Percentiles rank a stretch among this genome's conserved stretches.
Conservation (phyloP, 805 yeast species). For the Teunomyces panamensis region DNA sequence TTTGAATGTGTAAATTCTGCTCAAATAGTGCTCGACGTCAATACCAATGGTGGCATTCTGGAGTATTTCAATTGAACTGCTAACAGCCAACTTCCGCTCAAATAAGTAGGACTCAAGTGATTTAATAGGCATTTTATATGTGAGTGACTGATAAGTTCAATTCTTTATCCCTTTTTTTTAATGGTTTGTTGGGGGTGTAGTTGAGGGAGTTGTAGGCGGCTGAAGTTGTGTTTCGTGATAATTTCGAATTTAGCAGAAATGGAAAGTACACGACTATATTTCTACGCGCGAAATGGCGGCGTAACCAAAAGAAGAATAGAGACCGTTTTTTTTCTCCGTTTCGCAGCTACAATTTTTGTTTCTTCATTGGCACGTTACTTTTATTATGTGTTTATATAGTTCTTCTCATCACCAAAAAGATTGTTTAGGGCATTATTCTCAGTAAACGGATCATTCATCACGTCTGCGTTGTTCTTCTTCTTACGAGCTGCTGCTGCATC, state of each 20-base stretch:
- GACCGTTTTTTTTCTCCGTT: no score
- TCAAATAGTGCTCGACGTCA: slow-evolving; percentile 76
- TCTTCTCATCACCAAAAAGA: slow-evolving; percentile 49
- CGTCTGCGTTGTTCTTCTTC: slow-evolving; percentile 47
- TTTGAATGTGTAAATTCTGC: slow-evolving; percentile 57
- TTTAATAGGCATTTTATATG: slow-evolving; percentile 37
- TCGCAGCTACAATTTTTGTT: not conserved
- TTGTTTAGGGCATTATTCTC: slow-evolving; percentile 67
- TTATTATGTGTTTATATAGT: not conserved
- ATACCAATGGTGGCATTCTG: slow-evolving; percentile 73
- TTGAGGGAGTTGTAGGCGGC: not conserved
- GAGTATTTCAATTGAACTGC: slow-evolving; percentile 61
- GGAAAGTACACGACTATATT: not conserved
- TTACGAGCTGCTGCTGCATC: slow-evolving; percentile 45
- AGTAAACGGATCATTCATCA: slow-evolving; percentile 68
- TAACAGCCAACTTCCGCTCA: slow-evolving; percentile 61
- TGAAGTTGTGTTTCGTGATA: not conserved
- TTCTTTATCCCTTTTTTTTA: not conserved
- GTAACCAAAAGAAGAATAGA: no score
- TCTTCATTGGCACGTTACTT: not conserved
- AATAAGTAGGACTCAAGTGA: slow-evolving; percentile 66
- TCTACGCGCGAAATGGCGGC: not conserved
- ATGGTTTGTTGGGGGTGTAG: not conserved
- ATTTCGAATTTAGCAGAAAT: not conserved
- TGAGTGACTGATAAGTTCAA: not conserved